Percentiles rank a stretch among this genome's conserved stretches.
phyloP scores from a whole-genome alignment of 2,329 filamentous ascomycete genomes.

The Dryadomyces sulphureus region DNA sequence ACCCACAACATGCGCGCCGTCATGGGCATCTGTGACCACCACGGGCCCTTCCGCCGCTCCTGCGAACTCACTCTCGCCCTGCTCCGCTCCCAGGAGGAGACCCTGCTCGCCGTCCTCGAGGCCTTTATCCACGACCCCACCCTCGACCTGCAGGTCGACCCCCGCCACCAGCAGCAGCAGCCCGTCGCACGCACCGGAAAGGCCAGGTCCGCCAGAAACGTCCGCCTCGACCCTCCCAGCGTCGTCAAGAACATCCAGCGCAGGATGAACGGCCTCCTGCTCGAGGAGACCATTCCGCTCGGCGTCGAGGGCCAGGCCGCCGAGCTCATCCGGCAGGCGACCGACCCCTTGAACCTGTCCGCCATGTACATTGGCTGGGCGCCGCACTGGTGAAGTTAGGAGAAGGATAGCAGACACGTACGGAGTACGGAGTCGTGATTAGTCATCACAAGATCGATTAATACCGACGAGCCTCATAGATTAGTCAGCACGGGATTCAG shows the following conservation, averaged over 20 bases:
- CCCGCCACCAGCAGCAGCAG: conserved; percentile 44
- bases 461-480: no score
- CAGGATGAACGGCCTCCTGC: conserved; percentile 73
- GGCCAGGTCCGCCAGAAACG: conserved; percentile 34
- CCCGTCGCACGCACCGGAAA: conserved; percentile 14
- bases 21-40: conserved; percentile 88
- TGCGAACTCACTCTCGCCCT: conserved; percentile 79
- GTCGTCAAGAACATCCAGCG: conserved; percentile 80
- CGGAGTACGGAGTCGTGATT: no score
- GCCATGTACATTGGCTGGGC: conserved; percentile 97
- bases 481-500: background rate
- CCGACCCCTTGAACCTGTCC: conserved; percentile 62
- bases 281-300: conserved; percentile 79
- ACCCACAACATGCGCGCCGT: conserved; percentile 98
- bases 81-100: conserved; percentile 83
- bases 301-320: conserved; percentile 97
- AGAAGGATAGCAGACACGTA: no score
- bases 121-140: conserved; percentile 96
- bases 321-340: conserved; percentile 78
- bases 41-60: conserved; percentile 81
- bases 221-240: conserved; percentile 45
- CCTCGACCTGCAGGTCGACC: conserved; percentile 56
- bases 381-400: conserved; percentile 34
- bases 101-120: conserved; percentile 91
- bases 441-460: no score